Percentiles rank a stretch among this genome's conserved stretches.
Evolutionary conservation across 257 asterid genomes (phyloP).

Genomic region (Gentiana straminea): DNA sequence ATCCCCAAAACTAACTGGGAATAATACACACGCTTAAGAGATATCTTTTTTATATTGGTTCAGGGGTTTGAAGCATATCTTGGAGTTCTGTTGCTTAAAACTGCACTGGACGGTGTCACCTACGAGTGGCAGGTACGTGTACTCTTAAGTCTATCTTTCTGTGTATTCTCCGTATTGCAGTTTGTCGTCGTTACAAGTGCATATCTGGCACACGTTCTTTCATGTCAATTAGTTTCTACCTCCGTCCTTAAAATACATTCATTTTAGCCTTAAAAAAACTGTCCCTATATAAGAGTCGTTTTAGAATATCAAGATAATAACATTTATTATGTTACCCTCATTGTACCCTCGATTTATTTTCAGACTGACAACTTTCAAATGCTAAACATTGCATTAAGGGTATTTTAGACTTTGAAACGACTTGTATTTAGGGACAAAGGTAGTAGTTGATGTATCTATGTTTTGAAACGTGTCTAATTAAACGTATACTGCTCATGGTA

Average conservation of each 20-base stretch:
- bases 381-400: neutral
- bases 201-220: no score
- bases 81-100: slow-evolving; percentile 69
- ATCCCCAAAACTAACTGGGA: no score
- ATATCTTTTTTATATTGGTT: slow-evolving; percentile 9
- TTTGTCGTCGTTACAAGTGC: no score
- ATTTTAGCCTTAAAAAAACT: no score
- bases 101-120: slow-evolving; percentile 53
- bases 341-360: neutral
- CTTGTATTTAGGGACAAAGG: neutral
- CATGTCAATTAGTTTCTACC: no score
- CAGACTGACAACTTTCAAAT: neutral
- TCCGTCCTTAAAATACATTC: no score
- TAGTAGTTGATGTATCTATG: neutral
- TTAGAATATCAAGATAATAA: neutral
- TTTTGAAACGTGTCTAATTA: neutral
- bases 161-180: neutral
- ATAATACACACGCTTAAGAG: no score
- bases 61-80: slow-evolving; percentile 89
- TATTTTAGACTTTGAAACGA: no score
- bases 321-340: neutral
- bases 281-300: neutral
- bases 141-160: neutral
- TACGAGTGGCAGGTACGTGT: slow-evolving; percentile 84
- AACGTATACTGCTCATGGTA: slow-evolving; percentile 17